These are phyloP conservation scores for Kurtzmaniella natalensis DNA, from an alignment of 1,139 yeast species.

Conservation along the genomic window DNA sequence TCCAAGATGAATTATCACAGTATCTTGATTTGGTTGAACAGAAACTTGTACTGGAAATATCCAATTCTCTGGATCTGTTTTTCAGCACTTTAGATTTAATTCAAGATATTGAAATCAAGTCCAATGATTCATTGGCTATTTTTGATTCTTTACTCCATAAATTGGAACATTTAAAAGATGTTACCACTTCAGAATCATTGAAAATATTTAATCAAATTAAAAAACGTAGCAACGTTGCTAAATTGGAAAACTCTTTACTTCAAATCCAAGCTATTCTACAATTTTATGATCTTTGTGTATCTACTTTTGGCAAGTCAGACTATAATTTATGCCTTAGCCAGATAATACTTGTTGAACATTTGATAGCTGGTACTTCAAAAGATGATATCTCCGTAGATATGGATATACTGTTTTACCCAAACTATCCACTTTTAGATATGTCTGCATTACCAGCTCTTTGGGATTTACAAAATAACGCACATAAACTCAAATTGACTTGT, in stretches of 20 bases:
- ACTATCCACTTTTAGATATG: slow-evolving; percentile 49
- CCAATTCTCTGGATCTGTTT: slow-evolving; percentile 78
- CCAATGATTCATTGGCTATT: slow-evolving; percentile 47
- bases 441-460: slow-evolving; percentile 55
- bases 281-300: slow-evolving; percentile 50
- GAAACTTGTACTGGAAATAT: slow-evolving; percentile 74
- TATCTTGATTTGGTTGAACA: slow-evolving; percentile 84
- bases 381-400: slow-evolving; percentile 19
- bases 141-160: slow-evolving; percentile 43
- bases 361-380: slow-evolving; percentile 48
- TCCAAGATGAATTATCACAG: slow-evolving; percentile 80
- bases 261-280: slow-evolving; percentile 54
- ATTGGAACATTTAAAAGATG: slow-evolving; percentile 39
- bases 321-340: slow-evolving; percentile 43
- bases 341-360: slow-evolving; percentile 51
- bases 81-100: slow-evolving; percentile 81
- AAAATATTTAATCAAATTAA: slow-evolving; percentile 48
- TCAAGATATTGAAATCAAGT: slow-evolving; percentile 54
- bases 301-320: slow-evolving; percentile 39
- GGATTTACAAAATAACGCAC: slow-evolving; percentile 47
- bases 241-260: slow-evolving; percentile 58
- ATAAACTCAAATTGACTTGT: slow-evolving; percentile 51
- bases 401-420: slow-evolving; percentile 23
- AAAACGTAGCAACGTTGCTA: slow-evolving; percentile 56
- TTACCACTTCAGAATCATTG: slow-evolving; percentile 51